Evolutionary conservation across 2,329 filamentous ascomycete genomes (phyloP).

Genomic region (Trichoderma sp.): DNA sequence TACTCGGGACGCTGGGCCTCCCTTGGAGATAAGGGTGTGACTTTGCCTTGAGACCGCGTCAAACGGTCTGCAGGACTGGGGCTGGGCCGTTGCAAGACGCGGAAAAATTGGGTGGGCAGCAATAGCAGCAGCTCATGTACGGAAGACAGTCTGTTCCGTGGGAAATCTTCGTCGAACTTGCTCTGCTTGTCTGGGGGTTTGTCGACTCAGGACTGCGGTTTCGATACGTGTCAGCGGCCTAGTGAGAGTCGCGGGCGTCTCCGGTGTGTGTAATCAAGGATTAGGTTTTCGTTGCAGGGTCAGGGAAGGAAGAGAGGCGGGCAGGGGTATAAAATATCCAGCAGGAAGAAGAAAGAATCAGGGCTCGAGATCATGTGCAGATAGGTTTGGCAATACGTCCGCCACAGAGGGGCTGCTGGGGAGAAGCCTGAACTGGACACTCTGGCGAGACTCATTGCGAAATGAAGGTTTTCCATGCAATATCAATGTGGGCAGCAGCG

Average conservation of each 20-base stretch:
- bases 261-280: not conserved
- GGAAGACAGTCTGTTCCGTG: too few species aligned
- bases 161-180: not conserved
- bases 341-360: not conserved
- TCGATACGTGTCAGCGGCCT: conserved; percentile 9
- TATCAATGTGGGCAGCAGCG: not conserved
- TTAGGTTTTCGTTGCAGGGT: not conserved
- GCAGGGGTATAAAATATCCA: not conserved
- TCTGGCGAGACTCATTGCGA: not conserved
- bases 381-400: not conserved
- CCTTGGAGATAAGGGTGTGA: conserved; percentile 7
- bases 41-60: not conserved
- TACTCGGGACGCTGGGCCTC: conserved; percentile 4
- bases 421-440: not conserved
- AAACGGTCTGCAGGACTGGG: not conserved
- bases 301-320: not conserved
- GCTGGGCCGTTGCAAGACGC: not conserved
- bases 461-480: conserved; percentile 10
- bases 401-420: not conserved
- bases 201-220: not conserved
- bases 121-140: not conserved
- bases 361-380: not conserved
- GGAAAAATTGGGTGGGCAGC: conserved; percentile 7
- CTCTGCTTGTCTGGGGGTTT: not conserved
- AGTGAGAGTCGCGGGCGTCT: not conserved